Percentiles rank a stretch among this genome's conserved stretches.
phyloP scores from a whole-genome alignment of 495 filamentous ascomycete species.

The Mytilinidion resinicola region DNA sequence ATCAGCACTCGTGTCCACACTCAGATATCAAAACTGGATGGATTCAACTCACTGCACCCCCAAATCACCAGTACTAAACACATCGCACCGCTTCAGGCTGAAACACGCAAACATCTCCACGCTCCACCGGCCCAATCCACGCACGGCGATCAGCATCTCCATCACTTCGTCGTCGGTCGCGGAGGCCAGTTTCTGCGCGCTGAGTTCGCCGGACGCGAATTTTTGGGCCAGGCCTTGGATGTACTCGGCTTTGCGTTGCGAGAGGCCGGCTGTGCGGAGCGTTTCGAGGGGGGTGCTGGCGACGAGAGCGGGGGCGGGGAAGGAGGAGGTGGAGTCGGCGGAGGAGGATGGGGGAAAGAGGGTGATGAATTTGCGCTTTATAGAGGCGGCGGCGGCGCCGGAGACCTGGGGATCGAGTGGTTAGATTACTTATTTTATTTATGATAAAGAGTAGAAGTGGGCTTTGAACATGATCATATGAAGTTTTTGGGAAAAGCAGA shows the following conservation, averaged over 20 bases:
- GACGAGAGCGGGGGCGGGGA: conserved; percentile 74
- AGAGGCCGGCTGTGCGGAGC: conserved; percentile 79
- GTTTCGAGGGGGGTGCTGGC: conserved; percentile 50
- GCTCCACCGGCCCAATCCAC: conserved; percentile 83
- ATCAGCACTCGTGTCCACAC: not conserved
- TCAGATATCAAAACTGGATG: not conserved
- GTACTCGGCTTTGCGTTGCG: conserved; percentile 91
- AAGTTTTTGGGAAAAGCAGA: too few relatives aligned
- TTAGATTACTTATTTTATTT: not conserved
- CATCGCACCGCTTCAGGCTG: conserved; percentile 82
- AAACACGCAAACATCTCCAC: conserved; percentile 91
- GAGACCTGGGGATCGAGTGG: conserved; percentile 50
- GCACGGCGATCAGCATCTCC: conserved; percentile 71
- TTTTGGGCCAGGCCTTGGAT: conserved; percentile 76
- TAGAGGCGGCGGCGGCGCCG: conserved; percentile 79
- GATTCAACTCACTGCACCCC: conserved; percentile 74
- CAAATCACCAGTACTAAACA: conserved; percentile 87
- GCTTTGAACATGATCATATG: too few relatives aligned
- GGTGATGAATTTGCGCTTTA: conserved; percentile 75
- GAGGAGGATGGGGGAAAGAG: conserved; percentile 70
- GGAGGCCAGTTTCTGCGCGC: conserved; percentile 62
- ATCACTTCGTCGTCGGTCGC: conserved; percentile 83
- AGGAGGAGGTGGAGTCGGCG: conserved; percentile 34
- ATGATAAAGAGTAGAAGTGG: too few relatives aligned
- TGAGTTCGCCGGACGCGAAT: conserved; percentile 67